Conservation (phyloP, 1,284 basidiomycete species). For the Leccinum subrobustum region DNA sequence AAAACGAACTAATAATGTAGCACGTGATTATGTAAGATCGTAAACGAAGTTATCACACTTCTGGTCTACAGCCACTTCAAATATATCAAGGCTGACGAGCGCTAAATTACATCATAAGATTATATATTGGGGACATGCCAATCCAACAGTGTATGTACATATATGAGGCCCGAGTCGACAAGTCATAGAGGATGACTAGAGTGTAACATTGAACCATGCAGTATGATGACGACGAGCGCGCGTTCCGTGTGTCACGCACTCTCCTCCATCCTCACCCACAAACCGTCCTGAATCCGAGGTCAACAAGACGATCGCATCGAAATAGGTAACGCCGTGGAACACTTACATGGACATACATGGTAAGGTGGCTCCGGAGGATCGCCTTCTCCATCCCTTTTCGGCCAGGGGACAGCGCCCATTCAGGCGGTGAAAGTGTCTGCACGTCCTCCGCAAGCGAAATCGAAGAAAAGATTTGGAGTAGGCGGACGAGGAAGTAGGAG, state of each 20-base stretch:
- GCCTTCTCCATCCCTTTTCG: conserved; percentile 33
- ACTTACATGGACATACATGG: conserved; percentile 45
- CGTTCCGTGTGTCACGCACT: neutral
- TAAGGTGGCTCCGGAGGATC: conserved; percentile 44
- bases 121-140: neutral
- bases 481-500: conserved; percentile 40
- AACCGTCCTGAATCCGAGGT: conserved; percentile 11
- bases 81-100: neutral
- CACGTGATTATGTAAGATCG: no score
- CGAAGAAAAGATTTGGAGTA: conserved; percentile 39
- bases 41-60: no score
- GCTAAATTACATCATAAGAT: neutral
- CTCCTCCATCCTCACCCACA: conserved; percentile 22
- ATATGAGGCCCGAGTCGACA: neutral
- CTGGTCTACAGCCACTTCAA: no score
- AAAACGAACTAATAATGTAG: no score
- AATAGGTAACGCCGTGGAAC: no score
- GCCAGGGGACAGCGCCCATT: conserved; percentile 27
- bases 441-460: conserved; percentile 37
- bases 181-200: neutral
- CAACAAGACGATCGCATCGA: neutral
- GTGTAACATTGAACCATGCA: neutral
- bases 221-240: no score
- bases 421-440: conserved; percentile 36
- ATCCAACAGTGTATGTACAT: neutral